Evolutionary conservation across 2,329 filamentous ascomycete species (phyloP).

Genomic region (Plenodomus tracheiphilus): DNA sequence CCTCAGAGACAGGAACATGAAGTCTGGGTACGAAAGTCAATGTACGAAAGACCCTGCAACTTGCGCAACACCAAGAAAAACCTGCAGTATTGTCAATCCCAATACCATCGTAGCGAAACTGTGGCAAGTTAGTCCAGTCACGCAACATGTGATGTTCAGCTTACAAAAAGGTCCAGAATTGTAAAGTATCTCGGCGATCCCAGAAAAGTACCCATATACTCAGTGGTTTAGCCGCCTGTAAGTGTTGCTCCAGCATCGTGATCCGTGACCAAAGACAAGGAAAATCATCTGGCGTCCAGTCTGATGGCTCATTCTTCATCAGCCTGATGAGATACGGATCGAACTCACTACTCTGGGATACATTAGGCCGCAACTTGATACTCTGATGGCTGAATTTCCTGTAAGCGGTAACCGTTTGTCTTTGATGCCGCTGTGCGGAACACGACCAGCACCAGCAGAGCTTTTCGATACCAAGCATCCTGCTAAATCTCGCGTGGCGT

Average conservation of each 20-base stretch:
- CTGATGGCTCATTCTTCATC: conserved; percentile 11
- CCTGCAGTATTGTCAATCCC: conserved; percentile 20
- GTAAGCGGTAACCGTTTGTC: conserved; percentile 4
- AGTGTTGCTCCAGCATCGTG: conserved; percentile 20
- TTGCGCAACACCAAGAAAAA: conserved; percentile 20
- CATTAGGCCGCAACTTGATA: not conserved
- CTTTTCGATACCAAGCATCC: conserved; percentile 4
- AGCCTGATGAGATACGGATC: conserved; percentile 14
- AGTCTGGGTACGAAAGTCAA: not conserved
- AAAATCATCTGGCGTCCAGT: conserved; percentile 25
- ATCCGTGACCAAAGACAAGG: conserved; percentile 24
- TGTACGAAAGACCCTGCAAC: conserved; percentile 21
- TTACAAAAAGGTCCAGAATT: conserved; percentile 30
- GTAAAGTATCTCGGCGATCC: conserved; percentile 24
- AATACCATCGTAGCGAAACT: conserved; percentile 27
- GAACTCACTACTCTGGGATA: conserved; percentile 9
- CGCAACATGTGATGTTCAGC: not conserved
- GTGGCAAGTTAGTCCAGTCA: not conserved
- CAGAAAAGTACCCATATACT: conserved; percentile 28
- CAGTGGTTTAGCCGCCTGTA: conserved; percentile 24
- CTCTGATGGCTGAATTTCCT: conserved; percentile 2
- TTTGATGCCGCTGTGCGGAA: conserved; percentile 16
- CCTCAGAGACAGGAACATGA: too few species aligned
- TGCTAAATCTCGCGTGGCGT: conserved; percentile 10
- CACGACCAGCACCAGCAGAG: conserved; percentile 25